Base-by-base conservation (phyloP, 805 yeast genomes). In the Nakazawaea molendinolei region DNA sequence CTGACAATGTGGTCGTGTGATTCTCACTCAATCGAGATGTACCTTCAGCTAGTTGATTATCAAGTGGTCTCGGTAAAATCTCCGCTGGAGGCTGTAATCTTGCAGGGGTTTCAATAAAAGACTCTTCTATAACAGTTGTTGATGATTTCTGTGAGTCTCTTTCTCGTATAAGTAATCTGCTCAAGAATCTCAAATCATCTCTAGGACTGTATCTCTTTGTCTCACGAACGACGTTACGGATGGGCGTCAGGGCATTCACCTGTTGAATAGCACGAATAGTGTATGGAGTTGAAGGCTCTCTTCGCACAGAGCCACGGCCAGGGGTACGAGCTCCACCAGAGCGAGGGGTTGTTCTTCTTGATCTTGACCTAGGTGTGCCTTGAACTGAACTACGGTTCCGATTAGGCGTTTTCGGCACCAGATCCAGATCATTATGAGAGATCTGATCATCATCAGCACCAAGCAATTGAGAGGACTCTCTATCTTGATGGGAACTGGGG, bases 221-320 rank as follows among this genome's bases (percentile, higher is more conserved):
- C 18, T 39, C 43, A 12, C 39, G n/a, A 8, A 13, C 13, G 7
- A n/a, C 26, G 17, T 24, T 21, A 31, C 43, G 23, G n/a, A 24
- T 16, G 8, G 61, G 62, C 3, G 55, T 44, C 6, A 53, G 50
- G 34, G 53, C 59, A 21, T 10, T 10, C 7, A 18, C 34, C 12
- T 33, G 38, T 8, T 53, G 47, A 17, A 57, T 44, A 0, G 59
- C 54, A 21, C 48, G 44, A 28, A 53, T 34, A 1, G 60, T 54
- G 9, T 58, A 44, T 7, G 63, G 62, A 1, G 61, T 58, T 5
- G 55, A 46, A 2, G 63, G 57, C 26, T 15, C 27, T 19, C 51
- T 44, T 20, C 52, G 41, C 12, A 55, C 52, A 5, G 56, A 44
- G 28, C 44, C 43, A 10, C 26, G 33, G 9, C 44, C 41, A 12